Conservation (phyloP, 768 basidiomycete genomes). For the Tulasnella sp. region DNA sequence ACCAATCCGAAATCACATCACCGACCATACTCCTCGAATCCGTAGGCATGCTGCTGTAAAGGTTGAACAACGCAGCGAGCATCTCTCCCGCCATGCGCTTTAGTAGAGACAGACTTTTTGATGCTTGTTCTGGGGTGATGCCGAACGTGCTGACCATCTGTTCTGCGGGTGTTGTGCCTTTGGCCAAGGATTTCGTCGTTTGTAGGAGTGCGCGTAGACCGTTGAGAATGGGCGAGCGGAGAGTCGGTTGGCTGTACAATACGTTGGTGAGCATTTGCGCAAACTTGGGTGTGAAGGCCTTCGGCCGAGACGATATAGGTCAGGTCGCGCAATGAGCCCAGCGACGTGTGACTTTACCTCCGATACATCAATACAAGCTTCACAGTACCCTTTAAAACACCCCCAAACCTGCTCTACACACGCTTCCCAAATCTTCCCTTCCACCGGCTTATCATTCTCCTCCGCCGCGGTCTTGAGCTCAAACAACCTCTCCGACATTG, state of each 20-base stretch:
- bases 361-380: constrained; percentile 59
- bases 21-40: constrained; percentile 68
- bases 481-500: constrained; percentile 88
- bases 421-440: constrained; percentile 93
- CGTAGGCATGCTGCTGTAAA: constrained; percentile 75
- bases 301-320: not conserved
- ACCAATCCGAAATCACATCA: constrained; percentile 81
- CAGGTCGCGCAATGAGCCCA: not conserved
- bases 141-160: constrained; percentile 31
- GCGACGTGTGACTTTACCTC: constrained; percentile 32
- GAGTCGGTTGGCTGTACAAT: constrained; percentile 76
- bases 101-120: constrained; percentile 56
- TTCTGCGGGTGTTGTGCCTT: constrained; percentile 30
- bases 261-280: constrained; percentile 86
- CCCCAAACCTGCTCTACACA: constrained; percentile 89
- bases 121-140: constrained; percentile 48
- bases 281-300: constrained; percentile 68
- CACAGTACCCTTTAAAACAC: constrained; percentile 83
- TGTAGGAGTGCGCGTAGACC: constrained; percentile 74
- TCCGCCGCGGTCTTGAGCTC: constrained; percentile 70
- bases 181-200: constrained; percentile 50
- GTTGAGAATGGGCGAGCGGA: constrained; percentile 69
- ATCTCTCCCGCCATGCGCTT: constrained; percentile 77
- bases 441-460: constrained; percentile 46
- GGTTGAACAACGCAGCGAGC: constrained; percentile 91